Conservation (phyloP, 805 yeast genomes). For the Wickerhamiella nectarea region DNA sequence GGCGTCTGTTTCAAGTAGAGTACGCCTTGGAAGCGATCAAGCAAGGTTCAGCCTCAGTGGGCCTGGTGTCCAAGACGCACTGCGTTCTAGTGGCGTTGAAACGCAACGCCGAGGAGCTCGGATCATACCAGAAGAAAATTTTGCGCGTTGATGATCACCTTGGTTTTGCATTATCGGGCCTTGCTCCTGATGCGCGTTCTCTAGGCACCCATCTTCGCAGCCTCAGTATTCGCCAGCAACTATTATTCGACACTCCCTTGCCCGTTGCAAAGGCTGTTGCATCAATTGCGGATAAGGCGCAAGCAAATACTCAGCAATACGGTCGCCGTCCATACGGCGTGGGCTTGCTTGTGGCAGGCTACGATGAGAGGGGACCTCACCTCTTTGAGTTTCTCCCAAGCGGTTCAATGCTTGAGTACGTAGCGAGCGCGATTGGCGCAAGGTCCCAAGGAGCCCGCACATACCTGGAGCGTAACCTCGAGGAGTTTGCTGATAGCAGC, state of each 20-base stretch:
- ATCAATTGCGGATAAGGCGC: slow-evolving; percentile 91
- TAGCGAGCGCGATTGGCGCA: slow-evolving; percentile 94
- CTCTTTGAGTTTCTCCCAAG: slow-evolving; percentile 90
- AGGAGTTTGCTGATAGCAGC: slow-evolving; percentile 44
- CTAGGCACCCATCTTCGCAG: slow-evolving; percentile 78
- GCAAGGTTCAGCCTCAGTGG: slow-evolving; percentile 96
- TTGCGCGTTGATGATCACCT: slow-evolving; percentile 84
- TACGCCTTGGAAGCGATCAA: slow-evolving; percentile 91
- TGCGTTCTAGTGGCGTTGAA: slow-evolving; percentile 90
- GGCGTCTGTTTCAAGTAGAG: slow-evolving; percentile 77
- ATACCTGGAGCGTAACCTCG: slow-evolving; percentile 75
- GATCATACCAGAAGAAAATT: slow-evolving; percentile 90
- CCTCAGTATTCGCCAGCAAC: slow-evolving; percentile 75
- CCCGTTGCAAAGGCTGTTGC: slow-evolving; percentile 72
- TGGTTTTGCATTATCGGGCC: slow-evolving; percentile 92
- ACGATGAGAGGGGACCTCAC: slow-evolving; percentile 90
- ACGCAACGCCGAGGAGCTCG: slow-evolving; percentile 93
- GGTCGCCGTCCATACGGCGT: slow-evolving; percentile 98
- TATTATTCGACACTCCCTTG: slow-evolving; percentile 76
- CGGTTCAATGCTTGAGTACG: slow-evolving; percentile 82
- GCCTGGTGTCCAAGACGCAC: slow-evolving; percentile 70
- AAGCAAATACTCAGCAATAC: slow-evolving; percentile 86
- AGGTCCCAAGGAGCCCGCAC: slow-evolving; percentile 98
- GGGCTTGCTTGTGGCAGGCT: slow-evolving; percentile 79
- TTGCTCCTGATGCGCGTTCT: slow-evolving; percentile 97